Evolutionary conservation across 2,329 filamentous ascomycete species (phyloP).

Genomic region (Penicillium sp.): DNA sequence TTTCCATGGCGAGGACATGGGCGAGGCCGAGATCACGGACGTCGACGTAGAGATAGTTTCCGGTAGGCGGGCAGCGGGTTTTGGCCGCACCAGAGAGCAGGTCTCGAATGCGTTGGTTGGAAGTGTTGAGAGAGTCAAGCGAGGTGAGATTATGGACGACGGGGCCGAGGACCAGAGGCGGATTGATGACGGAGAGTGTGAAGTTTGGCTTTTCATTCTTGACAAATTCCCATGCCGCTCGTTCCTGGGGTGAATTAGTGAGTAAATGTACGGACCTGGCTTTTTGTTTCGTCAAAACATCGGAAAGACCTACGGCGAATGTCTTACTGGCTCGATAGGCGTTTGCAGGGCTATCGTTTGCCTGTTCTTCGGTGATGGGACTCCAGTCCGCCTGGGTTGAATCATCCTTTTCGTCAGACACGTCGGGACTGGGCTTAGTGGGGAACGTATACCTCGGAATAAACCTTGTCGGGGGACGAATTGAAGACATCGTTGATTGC

Average conservation of each 20-base stretch:
- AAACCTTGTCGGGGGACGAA: no score
- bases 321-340: conserved; percentile 53
- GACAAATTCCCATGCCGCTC: conserved; percentile 63
- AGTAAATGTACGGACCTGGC: background rate
- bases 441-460: no score
- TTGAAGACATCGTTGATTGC: no score
- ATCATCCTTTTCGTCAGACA: conserved; percentile 8
- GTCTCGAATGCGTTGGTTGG: conserved; percentile 65
- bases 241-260: conserved; percentile 41
- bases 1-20: conserved; percentile 44
- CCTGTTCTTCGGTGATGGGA: conserved; percentile 36
- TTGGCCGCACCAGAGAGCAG: conserved; percentile 59
- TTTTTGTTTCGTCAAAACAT: no score
- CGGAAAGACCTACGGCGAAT: conserved; percentile 10
- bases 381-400: conserved; percentile 50
- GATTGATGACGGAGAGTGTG: conserved; percentile 58
- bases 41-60: conserved; percentile 58
- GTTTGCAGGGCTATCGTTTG: conserved; percentile 25
- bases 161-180: conserved; percentile 62
- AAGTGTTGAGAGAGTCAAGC: conserved; percentile 65
- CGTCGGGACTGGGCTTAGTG: no score
- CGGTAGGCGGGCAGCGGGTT: conserved; percentile 57
- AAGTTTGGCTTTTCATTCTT: conserved; percentile 55
- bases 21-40: conserved; percentile 45
- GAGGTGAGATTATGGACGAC: conserved; percentile 60